phyloP scores from a whole-genome alignment of 2,329 filamentous ascomycete species.

The Venturia effusa region DNA sequence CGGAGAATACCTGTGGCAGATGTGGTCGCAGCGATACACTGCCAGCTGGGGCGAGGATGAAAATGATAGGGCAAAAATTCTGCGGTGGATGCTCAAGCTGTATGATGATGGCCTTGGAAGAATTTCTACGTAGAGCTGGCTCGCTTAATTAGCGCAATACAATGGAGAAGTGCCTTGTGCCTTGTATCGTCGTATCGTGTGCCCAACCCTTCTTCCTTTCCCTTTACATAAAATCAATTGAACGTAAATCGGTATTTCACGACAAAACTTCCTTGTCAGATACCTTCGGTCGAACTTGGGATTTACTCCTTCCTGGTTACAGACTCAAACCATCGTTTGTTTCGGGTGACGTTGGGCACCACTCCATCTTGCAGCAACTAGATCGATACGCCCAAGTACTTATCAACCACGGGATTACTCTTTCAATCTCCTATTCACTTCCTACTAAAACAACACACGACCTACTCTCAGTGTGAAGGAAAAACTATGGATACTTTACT shows the following conservation, averaged over 20 bases:
- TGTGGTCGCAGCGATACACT: neutral
- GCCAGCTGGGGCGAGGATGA: neutral
- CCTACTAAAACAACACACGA: neutral
- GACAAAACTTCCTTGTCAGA: neutral
- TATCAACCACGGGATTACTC: constrained; percentile 1
- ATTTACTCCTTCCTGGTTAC: neutral
- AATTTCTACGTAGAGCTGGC: neutral
- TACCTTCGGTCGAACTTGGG: neutral
- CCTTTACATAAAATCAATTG: no score
- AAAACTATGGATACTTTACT: constrained; percentile 50
- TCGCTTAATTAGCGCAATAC: neutral
- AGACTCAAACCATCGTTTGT: neutral
- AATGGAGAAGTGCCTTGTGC: neutral
- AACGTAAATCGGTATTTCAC: no score
- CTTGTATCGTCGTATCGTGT: neutral
- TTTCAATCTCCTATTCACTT: neutral
- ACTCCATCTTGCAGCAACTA: neutral
- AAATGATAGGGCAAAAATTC: neutral
- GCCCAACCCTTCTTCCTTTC: no score
- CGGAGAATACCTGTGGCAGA: neutral
- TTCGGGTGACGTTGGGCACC: neutral
- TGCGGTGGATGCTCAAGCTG: neutral
- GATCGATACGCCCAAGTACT: neutral
- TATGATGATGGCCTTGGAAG: neutral
- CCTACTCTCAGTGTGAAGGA: neutral